Percentiles rank a stretch among this genome's conserved stretches.
phyloP scores from a whole-genome alignment of 306 rosid genomes.

The Cucumis melo region DNA sequence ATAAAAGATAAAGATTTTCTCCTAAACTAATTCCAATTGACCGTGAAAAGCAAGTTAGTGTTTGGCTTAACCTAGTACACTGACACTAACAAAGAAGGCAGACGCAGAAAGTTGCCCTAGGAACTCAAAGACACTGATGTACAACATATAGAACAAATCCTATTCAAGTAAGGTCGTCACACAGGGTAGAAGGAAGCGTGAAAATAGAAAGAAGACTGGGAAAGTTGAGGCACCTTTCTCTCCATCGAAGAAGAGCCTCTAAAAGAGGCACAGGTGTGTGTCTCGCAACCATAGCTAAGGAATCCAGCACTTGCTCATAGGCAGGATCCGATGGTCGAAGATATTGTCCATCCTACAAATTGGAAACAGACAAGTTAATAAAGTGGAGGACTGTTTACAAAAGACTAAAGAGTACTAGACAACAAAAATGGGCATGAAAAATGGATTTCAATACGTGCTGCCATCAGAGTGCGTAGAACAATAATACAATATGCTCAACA shows the following conservation, averaged over 20 bases:
- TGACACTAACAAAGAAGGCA: neutral
- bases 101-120: neutral
- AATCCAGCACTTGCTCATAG: slow-evolving; percentile 94
- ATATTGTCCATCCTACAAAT: slow-evolving; percentile 74
- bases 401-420: neutral
- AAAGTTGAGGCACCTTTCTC: slow-evolving; percentile 48
- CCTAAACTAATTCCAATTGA: neutral
- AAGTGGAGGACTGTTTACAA: neutral
- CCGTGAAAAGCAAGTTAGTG: neutral
- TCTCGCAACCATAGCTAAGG: slow-evolving; percentile 93
- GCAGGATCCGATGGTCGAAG: slow-evolving; percentile 98
- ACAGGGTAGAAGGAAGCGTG: neutral
- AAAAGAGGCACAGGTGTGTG: slow-evolving; percentile 97
- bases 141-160: too few relatives aligned
- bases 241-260: slow-evolving; percentile 89
- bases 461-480: neutral
- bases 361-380: neutral
- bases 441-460: neutral
- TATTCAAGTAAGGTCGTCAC: too few relatives aligned
- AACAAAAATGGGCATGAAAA: neutral
- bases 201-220: neutral
- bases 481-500: neutral
- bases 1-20: neutral
- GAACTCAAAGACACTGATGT: too few relatives aligned
- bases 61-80: neutral